Conservation (phyloP, 2,329 filamentous ascomycete species). For the Elsinoe fawcettii region DNA sequence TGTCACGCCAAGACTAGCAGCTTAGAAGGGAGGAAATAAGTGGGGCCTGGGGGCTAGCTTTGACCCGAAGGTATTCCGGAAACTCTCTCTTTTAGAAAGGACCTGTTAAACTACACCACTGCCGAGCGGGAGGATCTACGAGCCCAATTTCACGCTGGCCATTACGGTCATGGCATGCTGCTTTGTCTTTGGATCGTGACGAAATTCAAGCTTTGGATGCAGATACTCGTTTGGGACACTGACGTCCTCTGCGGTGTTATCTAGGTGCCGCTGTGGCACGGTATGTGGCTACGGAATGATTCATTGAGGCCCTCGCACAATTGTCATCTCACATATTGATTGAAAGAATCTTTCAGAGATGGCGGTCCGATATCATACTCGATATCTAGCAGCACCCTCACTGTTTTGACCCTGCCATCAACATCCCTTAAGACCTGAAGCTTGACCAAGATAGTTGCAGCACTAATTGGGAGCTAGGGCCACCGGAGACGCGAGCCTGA, state of each 20-base stretch:
- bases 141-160: conserved; percentile 1
- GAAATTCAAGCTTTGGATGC: conserved; percentile 1
- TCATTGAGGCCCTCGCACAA: not conserved
- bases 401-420: not conserved
- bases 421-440: not conserved
- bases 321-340: too few species aligned
- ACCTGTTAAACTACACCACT: not conserved
- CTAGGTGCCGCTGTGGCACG: not conserved
- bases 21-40: not conserved
- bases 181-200: not conserved
- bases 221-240: conserved; percentile 8
- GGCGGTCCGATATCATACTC: not conserved
- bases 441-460: conserved; percentile 1
- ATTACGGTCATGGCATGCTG: conserved; percentile 4
- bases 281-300: not conserved
- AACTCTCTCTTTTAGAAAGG: not conserved
- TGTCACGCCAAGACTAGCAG: not conserved
- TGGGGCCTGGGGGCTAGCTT: not conserved
- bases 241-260: not conserved
- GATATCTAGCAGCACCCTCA: not conserved
- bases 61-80: not conserved
- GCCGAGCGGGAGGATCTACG: conserved; percentile 6
- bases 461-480: conserved; percentile 3
- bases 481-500: not conserved
- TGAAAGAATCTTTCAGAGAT: not conserved